Evolutionary conservation across 305 asterid species (phyloP).

Genomic region (Fraxinus sp.): DNA sequence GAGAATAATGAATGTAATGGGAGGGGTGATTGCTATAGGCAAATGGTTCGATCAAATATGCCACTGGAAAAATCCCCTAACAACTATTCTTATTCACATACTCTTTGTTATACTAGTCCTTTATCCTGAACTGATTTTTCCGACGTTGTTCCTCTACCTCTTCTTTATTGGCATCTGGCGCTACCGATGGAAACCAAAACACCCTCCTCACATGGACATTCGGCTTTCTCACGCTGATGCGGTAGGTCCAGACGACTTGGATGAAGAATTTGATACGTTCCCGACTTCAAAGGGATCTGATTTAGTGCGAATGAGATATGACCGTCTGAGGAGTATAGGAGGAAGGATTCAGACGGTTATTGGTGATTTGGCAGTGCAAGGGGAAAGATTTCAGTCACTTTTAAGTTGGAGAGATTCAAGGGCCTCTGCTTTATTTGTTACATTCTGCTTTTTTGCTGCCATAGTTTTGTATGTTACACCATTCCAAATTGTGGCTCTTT

Average conservation of each 20-base stretch:
- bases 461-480: constrained; percentile 62
- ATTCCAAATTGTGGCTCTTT: constrained; percentile 44
- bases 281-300: constrained; percentile 57
- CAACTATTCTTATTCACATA: constrained; percentile 67
- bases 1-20: constrained; percentile 46
- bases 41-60: constrained; percentile 75
- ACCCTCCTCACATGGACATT: constrained; percentile 83
- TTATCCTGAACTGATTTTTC: constrained; percentile 61
- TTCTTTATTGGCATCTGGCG: constrained; percentile 68
- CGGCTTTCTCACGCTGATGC: constrained; percentile 67
- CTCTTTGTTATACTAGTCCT: constrained; percentile 53
- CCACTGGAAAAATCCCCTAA: constrained; percentile 72
- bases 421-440: constrained; percentile 66
- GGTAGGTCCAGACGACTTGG: constrained; percentile 53
- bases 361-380: constrained; percentile 79
- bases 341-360: constrained; percentile 71
- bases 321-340: constrained; percentile 68
- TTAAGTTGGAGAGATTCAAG: constrained; percentile 81
- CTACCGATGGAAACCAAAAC: constrained; percentile 68
- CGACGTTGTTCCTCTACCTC: constrained; percentile 66
- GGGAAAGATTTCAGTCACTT: constrained; percentile 62
- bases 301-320: constrained; percentile 64
- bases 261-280: constrained; percentile 73
- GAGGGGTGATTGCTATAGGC: constrained; percentile 38
- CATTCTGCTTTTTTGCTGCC: constrained; percentile 58